Conservation (phyloP, 495 filamentous ascomycete genomes). For the Cladorrhinum samala region DNA sequence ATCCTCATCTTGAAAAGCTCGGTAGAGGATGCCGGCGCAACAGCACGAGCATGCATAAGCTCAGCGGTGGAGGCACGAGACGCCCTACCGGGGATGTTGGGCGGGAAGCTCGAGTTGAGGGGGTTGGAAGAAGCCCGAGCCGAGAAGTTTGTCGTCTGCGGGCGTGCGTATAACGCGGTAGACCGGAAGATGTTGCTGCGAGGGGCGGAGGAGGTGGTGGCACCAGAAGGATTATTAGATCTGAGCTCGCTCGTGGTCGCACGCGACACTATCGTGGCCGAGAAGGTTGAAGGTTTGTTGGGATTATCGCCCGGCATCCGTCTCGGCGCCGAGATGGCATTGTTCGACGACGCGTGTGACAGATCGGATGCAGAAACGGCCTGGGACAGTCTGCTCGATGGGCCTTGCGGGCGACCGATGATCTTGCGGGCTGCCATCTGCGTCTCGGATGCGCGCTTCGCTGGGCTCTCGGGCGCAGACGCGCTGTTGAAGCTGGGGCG, state of each 20-base stretch:
- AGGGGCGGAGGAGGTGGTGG: constrained; percentile 13
- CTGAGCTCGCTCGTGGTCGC: constrained; percentile 13
- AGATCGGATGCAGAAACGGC: constrained; percentile 26
- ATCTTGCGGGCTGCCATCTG: constrained; percentile 31
- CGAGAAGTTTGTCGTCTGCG: constrained; percentile 30
- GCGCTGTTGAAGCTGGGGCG: constrained; percentile 21
- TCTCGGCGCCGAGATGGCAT: constrained; percentile 5
- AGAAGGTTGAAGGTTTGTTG: constrained; percentile 17
- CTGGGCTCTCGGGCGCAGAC: constrained; percentile 28
- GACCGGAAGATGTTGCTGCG: constrained; percentile 38
- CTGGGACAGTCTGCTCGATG: constrained; percentile 32
- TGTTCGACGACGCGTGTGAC: constrained; percentile 13
- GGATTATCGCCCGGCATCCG: constrained; percentile 33
- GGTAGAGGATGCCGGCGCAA: constrained; percentile 30
- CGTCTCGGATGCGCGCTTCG: constrained; percentile 31
- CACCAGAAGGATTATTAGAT: constrained; percentile 23
- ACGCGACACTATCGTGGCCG: constrained; percentile 14
- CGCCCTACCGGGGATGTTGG: constrained; percentile 25
- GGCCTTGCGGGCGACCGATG: constrained; percentile 25
- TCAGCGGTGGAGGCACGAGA: constrained; percentile 24
- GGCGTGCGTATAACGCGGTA: constrained; percentile 28
- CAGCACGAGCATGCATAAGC: constrained; percentile 26
- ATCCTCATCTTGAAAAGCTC: constrained; percentile 46
- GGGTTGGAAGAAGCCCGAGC: constrained; percentile 27
- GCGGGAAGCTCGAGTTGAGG: constrained; percentile 31